A percentile compares a stretch with the other conserved stretches of the same genome.
Conservation (phyloP, 306 rosid genomes). For the Castanospermum australe region DNA sequence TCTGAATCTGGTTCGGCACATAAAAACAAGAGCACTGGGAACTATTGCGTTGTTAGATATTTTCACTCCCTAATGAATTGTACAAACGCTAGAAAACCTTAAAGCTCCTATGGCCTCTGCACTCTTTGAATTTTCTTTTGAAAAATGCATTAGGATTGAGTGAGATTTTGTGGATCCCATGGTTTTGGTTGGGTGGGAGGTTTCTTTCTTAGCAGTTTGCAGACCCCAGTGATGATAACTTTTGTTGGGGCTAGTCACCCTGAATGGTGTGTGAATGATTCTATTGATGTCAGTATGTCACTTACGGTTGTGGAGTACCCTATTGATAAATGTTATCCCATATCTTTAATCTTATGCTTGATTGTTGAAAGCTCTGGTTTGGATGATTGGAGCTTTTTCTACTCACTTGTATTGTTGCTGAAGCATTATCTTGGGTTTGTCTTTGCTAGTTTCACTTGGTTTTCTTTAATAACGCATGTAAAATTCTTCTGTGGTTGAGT, state of each 20-base stretch:
- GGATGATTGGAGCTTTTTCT: background rate
- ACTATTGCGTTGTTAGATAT: background rate
- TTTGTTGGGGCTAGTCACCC: background rate
- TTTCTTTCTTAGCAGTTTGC: slow-evolving; percentile 7
- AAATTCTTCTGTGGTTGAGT: background rate
- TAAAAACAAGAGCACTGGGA: background rate
- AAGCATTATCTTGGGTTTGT: background rate
- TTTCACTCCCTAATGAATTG: background rate
- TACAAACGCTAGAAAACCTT: background rate
- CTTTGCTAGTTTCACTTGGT: background rate
- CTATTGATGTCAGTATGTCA: background rate
- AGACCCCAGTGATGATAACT: background rate
- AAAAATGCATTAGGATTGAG: background rate
- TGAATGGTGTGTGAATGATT: background rate
- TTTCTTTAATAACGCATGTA: background rate
- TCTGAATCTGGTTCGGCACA: background rate
- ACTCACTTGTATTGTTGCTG: background rate
- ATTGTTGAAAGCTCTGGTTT: background rate
- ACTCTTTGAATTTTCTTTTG: background rate
- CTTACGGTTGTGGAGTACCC: background rate
- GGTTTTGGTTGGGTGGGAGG: background rate
- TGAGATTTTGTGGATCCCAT: background rate
- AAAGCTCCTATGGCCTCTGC: background rate
- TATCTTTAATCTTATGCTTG: background rate
- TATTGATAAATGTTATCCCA: background rate